Conservation (phyloP, 176 grass and related monocot genomes). For the Olyra latifolia region DNA sequence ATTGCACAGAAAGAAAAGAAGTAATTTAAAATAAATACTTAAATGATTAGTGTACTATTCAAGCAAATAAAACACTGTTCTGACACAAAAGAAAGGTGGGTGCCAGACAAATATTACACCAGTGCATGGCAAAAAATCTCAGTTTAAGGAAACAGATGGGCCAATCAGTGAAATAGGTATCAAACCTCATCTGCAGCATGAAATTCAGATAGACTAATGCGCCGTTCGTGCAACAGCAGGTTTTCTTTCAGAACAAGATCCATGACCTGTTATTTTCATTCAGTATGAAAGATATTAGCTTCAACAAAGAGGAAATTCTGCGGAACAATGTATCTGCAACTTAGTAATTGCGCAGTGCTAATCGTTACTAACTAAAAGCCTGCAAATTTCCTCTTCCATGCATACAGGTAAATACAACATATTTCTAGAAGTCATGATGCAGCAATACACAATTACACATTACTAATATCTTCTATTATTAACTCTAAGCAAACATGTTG, state of each 20-base stretch:
- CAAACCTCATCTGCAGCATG: constrained; percentile 97
- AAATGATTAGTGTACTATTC: not conserved
- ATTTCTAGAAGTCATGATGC: not conserved
- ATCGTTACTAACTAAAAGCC: not conserved
- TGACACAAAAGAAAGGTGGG: not conserved
- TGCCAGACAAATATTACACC: not conserved
- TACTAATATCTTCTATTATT: not conserved
- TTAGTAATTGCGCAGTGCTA: not conserved
- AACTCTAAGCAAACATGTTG: not conserved
- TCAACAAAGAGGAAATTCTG: not conserved
- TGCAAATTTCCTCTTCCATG: constrained; percentile 17
- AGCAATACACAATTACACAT: not conserved
- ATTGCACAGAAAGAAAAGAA: not conserved
- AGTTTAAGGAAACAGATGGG: not conserved
- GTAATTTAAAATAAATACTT: not conserved
- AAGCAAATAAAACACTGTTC: not conserved
- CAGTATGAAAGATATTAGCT: constrained; percentile 6
- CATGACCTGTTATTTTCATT: constrained; percentile 78
- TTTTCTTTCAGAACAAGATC: constrained; percentile 90
- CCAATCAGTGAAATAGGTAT: constrained; percentile 7
- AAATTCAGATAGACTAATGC: constrained; percentile 98
- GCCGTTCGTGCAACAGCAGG: constrained; percentile 72
- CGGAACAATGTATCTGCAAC: not conserved
- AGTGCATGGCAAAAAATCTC: not conserved
- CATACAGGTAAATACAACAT: not conserved